Base-by-base conservation (phyloP, 148 eudicot genomes). In the Nepenthes mirabilis region DNA sequence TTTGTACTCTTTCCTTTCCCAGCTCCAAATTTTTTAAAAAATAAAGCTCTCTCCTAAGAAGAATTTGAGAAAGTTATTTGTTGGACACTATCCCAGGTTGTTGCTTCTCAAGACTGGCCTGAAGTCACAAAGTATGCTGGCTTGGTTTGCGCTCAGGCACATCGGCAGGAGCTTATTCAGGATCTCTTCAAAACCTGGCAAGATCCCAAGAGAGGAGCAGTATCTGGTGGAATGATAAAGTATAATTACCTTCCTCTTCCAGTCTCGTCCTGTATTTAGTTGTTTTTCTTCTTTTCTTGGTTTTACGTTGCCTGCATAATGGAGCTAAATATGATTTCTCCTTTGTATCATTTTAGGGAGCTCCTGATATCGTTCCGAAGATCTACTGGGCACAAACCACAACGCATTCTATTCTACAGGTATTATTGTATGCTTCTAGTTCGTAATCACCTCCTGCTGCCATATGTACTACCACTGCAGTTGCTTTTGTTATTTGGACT, bases 21-120 rank as follows among this genome's bases (percentile, higher is more conserved):
- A 7, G 14, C 13, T 50, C 12, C 14, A 5, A 14, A 1, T 49
- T 45, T 48, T 48, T 14, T 10, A 14, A 47, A 34, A 36, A 49
- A 49, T 49, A 45, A 11, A 12, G 11, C 3, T 2, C 11, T 12
- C 3, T 49, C 14, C 52, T 2, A 49, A 49, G 48, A 11, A 45
- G 48, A 53, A 33, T 14, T 48, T 48, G 52, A 10, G 11, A 48
- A 48, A 2, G 2, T 48, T 47, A 6, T 48, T 11, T 48, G 13
- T 48, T 48, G 6, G 52, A 10, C 52, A 10, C 49, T 47, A 6
- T 47, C 56, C 56, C 61, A 84, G 97, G 97, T 90, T 13, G 97
- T 90, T 55, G 97, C 94, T 43, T 90, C 97, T 1, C 81, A 79
- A 85, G 97, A 89, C 57, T 88, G 91, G 91, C 93, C 93, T 6